Evolutionary conservation across 352 stramenopile genomes (phyloP), one percentile per base, ranked within the genome.

Genomic region (Pythium plurisporium): DNA sequence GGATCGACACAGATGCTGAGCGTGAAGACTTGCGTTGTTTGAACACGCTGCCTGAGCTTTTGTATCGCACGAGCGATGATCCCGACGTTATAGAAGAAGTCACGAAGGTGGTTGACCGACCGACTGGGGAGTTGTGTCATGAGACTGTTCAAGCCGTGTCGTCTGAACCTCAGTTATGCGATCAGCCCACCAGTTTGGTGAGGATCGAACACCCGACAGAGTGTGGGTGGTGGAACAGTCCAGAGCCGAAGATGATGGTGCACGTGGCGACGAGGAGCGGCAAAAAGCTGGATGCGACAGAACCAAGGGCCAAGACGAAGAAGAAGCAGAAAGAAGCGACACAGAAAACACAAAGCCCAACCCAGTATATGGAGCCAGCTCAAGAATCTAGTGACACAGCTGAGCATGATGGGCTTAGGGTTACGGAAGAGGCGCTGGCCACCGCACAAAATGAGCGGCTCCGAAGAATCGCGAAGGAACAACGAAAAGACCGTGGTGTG

Each of bases 401-500:
- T 37, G 31, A 8, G 31, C 31, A 14, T 14, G 31, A 37, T 14
- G 31, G 8, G 31, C 31, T 37, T 37, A 19, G n/a, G 20, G 38
- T 38, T 43, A 9, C 53, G 14, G 43, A 47, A 37, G 38, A 3
- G 9, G 12, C n/a, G n/a, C n/a, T 61, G 14, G 17, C 31, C 0
- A 15, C 2, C 4, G 54, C 34, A 2, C 31, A 48, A 33, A 14
- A 22, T 2, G 54, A 62, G 14, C 33, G 54, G 12, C 55, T 62
- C 54, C 15, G 40, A 2, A 38, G 54, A 23, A 47, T 62, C 15
- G 44, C 43, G 0, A 7, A 5, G 20, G 30, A 33, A 1, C 52
- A 52, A 42, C 10, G 15, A 23, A 20, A 40, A n/a, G 53, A 60
- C 11, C 34, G 2, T 60, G 22, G 53, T 53, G 53, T 14, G 17